phyloP scores from a whole-genome alignment of 306 rosid species.

The Vicia faba region DNA sequence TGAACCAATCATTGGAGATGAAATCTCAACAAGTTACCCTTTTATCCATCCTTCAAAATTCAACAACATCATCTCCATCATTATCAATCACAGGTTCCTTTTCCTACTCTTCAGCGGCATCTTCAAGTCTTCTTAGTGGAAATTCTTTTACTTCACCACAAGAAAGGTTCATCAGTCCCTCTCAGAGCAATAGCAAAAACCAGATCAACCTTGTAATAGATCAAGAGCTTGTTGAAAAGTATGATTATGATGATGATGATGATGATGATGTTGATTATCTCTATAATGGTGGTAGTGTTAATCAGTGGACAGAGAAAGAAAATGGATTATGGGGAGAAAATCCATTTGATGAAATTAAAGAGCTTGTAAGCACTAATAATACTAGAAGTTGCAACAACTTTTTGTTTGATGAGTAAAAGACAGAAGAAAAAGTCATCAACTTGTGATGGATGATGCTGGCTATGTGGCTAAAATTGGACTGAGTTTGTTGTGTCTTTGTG shows the following conservation, averaged over 20 bases:
- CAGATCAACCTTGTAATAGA: constrained; percentile 26
- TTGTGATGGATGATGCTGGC: constrained; percentile 65
- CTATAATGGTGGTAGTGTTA: constrained; percentile 33
- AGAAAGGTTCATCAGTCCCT: constrained; percentile 47
- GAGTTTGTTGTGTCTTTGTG: constrained; percentile 26
- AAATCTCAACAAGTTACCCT: constrained; percentile 42
- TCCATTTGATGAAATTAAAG: constrained; percentile 69
- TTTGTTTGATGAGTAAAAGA: constrained; percentile 67
- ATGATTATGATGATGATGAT: too few species aligned
- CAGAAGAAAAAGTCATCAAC: constrained; percentile 53
- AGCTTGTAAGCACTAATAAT: constrained; percentile 52
- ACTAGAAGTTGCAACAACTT: constrained; percentile 48
- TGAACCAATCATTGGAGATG: constrained; percentile 39
- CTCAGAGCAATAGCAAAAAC: constrained; percentile 40
- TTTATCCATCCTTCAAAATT: constrained; percentile 45
- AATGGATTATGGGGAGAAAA: constrained; percentile 53
- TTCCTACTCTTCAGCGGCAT: constrained; percentile 38
- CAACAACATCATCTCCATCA: constrained; percentile 39
- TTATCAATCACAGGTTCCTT: constrained; percentile 45
- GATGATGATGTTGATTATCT: constrained; percentile 25
- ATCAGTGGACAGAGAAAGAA: too few species aligned
- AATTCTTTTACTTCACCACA: constrained; percentile 46
- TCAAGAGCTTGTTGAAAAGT: constrained; percentile 23
- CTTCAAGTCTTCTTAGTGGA: constrained; percentile 45
- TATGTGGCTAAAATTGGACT: constrained; percentile 41